A percentile compares a stretch with the other conserved stretches of the same genome.
These are phyloP conservation scores for Neurospora sp. DNA, from an alignment of 495 filamentous ascomycete genomes.

Conservation along the genomic window DNA sequence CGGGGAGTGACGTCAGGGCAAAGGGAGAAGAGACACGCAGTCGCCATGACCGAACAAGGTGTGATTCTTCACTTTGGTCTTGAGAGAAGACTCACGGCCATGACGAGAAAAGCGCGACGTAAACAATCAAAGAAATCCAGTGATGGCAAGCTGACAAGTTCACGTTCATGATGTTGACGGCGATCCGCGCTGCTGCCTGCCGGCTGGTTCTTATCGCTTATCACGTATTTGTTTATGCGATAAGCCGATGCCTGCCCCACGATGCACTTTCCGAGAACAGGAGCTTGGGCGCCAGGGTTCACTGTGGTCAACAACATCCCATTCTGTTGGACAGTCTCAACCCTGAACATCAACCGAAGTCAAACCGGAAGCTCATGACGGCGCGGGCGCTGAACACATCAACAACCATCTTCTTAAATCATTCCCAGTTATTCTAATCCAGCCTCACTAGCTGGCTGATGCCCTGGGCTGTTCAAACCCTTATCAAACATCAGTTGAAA, in stretches of 20 bases:
- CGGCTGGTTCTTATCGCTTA: neutral
- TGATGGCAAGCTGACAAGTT: neutral
- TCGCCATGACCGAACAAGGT: neutral
- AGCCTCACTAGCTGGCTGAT: fast-evolving
- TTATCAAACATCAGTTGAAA: too few relatives aligned
- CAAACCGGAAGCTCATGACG: neutral
- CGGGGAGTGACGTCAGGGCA: neutral
- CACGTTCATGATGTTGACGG: neutral
- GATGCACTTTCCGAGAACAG: neutral
- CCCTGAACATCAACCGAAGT: neutral
- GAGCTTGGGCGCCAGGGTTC: neutral
- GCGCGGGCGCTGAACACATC: neutral
- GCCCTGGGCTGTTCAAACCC: too few relatives aligned
- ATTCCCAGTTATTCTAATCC: too few relatives aligned
- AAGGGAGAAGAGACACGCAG: neutral
- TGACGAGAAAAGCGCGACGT: neutral
- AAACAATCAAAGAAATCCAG: neutral
- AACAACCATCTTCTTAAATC: neutral
- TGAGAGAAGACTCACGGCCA: neutral
- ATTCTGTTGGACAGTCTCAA: neutral
- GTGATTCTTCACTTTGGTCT: neutral
- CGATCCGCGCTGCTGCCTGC: neutral
- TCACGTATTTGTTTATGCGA: neutral
- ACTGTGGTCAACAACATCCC: neutral
- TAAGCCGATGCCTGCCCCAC: neutral